Conservation (phyloP, 305 asterid species). For the Fraxinus baroniana region DNA sequence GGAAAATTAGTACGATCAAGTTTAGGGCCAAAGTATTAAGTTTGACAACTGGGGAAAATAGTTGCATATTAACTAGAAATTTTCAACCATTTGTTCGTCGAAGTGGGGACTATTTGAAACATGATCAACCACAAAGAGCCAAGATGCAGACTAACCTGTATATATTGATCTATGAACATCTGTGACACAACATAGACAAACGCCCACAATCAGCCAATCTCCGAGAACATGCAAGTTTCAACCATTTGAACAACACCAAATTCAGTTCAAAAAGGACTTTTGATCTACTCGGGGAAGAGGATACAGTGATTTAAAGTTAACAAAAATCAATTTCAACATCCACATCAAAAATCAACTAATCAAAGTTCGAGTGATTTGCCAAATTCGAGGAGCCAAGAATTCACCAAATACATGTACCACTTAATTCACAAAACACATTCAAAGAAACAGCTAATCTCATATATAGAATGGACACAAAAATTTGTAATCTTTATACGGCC, state of each 20-base stretch:
- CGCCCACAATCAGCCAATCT: background rate
- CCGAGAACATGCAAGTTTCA: background rate
- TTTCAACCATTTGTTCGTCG: background rate
- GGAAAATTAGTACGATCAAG: background rate
- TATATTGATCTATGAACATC: background rate
- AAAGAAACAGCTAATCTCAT: background rate
- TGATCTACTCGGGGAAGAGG: background rate
- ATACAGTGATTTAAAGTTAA: background rate
- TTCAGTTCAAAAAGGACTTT: background rate
- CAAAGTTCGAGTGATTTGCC: background rate
- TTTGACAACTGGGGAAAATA: background rate
- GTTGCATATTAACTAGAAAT: background rate
- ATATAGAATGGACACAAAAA: background rate
- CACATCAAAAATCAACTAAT: background rate
- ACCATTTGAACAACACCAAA: background rate
- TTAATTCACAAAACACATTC: background rate
- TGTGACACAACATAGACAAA: background rate
- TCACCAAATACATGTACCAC: background rate
- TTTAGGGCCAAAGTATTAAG: background rate
- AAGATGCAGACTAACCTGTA: background rate
- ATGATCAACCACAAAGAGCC: background rate
- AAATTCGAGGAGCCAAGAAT: background rate
- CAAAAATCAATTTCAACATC: background rate
- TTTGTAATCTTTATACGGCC: background rate
- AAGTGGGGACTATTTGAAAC: background rate